Percentiles rank a stretch among this genome's conserved stretches.
phyloP scores from a whole-genome alignment of 2,329 filamentous ascomycete genomes.

The Trichoderma hamatum region DNA sequence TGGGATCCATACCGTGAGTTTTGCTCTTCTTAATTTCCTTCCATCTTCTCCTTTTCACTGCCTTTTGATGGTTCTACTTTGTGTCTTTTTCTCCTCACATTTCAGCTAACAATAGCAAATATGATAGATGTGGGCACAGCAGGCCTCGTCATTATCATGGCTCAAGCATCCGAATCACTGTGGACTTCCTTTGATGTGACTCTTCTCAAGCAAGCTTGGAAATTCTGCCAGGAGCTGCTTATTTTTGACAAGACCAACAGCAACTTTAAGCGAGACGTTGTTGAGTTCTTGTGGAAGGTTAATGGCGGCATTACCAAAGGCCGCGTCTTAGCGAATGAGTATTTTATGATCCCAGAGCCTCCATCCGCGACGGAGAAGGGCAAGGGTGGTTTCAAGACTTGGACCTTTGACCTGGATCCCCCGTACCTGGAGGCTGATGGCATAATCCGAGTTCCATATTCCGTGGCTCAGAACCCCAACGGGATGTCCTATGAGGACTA shows the following conservation, averaged over 20 bases:
- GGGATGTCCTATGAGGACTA: background rate
- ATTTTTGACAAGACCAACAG: conserved; percentile 5
- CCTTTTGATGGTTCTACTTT: background rate
- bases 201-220: conserved; percentile 19
- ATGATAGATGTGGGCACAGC: conserved; percentile 30
- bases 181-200: conserved; percentile 1
- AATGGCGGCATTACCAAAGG: background rate
- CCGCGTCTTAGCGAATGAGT: background rate
- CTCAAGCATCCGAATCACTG: conserved; percentile 20
- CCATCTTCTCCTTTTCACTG: background rate
- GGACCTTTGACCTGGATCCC: background rate
- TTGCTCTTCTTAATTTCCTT: background rate
- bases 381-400: background rate
- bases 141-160: conserved; percentile 31
- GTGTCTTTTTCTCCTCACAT: background rate
- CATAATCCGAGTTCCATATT: background rate
- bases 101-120: background rate
- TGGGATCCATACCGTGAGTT: conserved; percentile 13
- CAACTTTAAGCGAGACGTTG: conserved; percentile 9
- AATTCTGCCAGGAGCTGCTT: conserved; percentile 26
- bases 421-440: background rate
- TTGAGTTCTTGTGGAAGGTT: conserved; percentile 18
- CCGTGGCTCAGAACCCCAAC: background rate
- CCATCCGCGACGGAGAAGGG: background rate
- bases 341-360: background rate